phyloP scores from a whole-genome alignment of 2,329 filamentous ascomycete species.

The Botryosphaeria agaves region DNA sequence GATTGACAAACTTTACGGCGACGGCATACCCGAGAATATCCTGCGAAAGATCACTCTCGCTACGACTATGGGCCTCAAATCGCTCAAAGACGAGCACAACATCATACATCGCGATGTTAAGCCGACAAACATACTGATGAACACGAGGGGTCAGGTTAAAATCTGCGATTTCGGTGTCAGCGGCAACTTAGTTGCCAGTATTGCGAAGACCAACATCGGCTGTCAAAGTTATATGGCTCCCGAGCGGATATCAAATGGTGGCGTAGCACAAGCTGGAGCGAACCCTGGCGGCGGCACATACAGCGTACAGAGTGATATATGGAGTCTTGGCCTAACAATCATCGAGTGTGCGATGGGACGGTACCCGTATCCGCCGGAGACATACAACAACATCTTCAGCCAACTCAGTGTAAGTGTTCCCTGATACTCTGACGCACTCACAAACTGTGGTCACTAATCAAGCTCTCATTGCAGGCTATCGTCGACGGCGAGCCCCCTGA shows the following conservation, averaged over 20 bases:
- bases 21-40: conserved; percentile 77
- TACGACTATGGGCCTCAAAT: conserved; percentile 81
- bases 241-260: conserved; percentile 80
- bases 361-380: conserved; percentile 94
- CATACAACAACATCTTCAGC: conserved; percentile 96
- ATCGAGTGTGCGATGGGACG: conserved; percentile 90
- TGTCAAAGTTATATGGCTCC: conserved; percentile 99
- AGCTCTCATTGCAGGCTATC: conserved; percentile 83
- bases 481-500: conserved; percentile 92
- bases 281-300: conserved; percentile 68
- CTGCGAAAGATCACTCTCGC: conserved; percentile 79
- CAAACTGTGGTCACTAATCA: conserved; percentile 3
- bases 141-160: conserved; percentile 80
- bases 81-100: conserved; percentile 92
- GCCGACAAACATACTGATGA: conserved; percentile 94
- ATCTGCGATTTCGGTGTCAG: conserved; percentile 98
- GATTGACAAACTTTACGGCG: conserved; percentile 86
- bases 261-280: conserved; percentile 52
- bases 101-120: conserved; percentile 99
- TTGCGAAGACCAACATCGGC: conserved; percentile 96
- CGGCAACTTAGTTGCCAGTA: conserved; percentile 90
- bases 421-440: conserved; percentile 2
- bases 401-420: conserved; percentile 68
- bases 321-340: conserved; percentile 85
- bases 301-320: conserved; percentile 94